These are phyloP conservation scores for Lichina pygmaea DNA, from an alignment of 495 filamentous ascomycete genomes.

Conservation along the genomic window DNA sequence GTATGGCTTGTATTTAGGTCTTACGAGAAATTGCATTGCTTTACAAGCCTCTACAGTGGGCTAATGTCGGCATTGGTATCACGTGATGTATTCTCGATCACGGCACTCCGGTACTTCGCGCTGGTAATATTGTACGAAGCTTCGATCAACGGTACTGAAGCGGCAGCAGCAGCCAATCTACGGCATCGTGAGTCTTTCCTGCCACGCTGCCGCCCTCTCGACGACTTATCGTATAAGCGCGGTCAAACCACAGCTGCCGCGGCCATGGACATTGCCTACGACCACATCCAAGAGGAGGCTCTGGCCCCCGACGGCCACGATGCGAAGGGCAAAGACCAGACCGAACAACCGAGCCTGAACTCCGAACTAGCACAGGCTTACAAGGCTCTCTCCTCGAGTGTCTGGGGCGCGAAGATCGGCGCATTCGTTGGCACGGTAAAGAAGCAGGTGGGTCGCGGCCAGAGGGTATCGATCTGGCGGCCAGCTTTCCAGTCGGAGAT, in stretches of 20 bases:
- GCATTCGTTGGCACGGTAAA: slow-evolving; percentile 73
- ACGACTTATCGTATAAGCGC: not conserved
- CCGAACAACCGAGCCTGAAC: slow-evolving; percentile 37
- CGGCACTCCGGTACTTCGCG: no score
- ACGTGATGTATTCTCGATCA: no score
- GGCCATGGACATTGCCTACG: slow-evolving; percentile 84
- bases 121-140: no score
- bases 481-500: slow-evolving; percentile 4
- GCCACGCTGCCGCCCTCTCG: not conserved
- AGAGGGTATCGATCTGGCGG: not conserved
- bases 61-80: no score
- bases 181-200: not conserved
- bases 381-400: slow-evolving; percentile 67
- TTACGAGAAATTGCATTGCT: no score
- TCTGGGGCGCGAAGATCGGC: slow-evolving; percentile 73
- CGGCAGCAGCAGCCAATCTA: not conserved
- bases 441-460: slow-evolving; percentile 33
- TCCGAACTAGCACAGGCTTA: slow-evolving; percentile 85
- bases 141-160: not conserved
- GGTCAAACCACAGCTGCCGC: not conserved
- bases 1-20: no score
- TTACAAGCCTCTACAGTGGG: no score
- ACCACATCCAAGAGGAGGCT: slow-evolving; percentile 76
- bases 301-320: slow-evolving; percentile 29
- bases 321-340: slow-evolving; percentile 20